phyloP scores from a whole-genome alignment of 495 filamentous ascomycete genomes.

The Talaromyces trachyspermus region DNA sequence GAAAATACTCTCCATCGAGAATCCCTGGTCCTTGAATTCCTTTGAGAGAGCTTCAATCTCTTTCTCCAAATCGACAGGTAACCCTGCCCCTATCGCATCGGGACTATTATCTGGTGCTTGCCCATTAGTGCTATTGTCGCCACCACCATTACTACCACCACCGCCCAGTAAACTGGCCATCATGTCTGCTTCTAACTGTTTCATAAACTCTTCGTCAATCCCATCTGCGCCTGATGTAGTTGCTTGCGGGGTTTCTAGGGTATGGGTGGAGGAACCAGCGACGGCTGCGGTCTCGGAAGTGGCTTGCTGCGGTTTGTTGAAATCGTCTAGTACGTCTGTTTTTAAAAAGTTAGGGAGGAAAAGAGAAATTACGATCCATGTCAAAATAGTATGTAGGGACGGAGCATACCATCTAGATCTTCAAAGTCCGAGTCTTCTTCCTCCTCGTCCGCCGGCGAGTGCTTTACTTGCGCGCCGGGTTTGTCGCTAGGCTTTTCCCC shows the following conservation, averaged over 20 bases:
- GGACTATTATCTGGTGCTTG: constrained; percentile 5
- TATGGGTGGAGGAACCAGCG: constrained; percentile 31
- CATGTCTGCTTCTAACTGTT: constrained; percentile 82
- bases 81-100: not conserved
- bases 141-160: constrained; percentile 19
- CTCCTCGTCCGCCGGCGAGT: constrained; percentile 6
- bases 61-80: constrained; percentile 1
- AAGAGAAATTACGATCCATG: not conserved
- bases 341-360: not conserved
- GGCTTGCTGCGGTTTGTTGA: constrained; percentile 46
- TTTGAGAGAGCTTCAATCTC: constrained; percentile 62
- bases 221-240: constrained; percentile 16
- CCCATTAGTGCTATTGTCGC: constrained; percentile 19
- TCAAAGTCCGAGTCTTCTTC: constrained; percentile 63
- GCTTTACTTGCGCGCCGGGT: not conserved
- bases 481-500: not conserved
- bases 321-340: constrained; percentile 86
- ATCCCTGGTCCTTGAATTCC: constrained; percentile 72
- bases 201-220: constrained; percentile 62
- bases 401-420: constrained; percentile 71
- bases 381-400: not conserved
- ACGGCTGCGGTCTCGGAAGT: constrained; percentile 14
- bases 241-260: constrained; percentile 10
- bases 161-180: constrained; percentile 57
- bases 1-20: too few relatives aligned